Evolutionary conservation across 2,329 filamentous ascomycete species (phyloP).

Genomic region (Xylariaceae sp.): DNA sequence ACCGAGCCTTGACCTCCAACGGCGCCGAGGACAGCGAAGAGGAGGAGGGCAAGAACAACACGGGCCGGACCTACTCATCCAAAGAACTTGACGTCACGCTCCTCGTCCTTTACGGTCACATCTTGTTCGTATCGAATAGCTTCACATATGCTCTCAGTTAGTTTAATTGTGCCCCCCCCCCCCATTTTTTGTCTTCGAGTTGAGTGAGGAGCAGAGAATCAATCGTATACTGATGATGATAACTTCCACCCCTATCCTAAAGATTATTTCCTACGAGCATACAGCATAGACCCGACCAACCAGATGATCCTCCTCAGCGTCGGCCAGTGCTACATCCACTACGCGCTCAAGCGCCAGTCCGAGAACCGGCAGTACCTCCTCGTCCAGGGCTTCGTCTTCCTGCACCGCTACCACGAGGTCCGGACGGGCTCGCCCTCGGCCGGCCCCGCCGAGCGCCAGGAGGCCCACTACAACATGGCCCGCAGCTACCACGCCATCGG

Average conservation of each 20-base stretch:
- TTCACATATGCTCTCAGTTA: conserved; percentile 78
- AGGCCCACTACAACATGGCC: conserved; percentile 77
- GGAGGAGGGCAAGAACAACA: conserved; percentile 25
- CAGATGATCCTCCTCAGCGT: conserved; percentile 75
- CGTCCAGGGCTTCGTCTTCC: conserved; percentile 75
- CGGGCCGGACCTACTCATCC: conserved; percentile 33
- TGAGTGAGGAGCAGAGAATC: too few relatives aligned
- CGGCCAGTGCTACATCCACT: conserved; percentile 79
- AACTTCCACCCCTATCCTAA: not conserved
- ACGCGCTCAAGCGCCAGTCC: conserved; percentile 80
- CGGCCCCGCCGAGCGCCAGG: conserved; percentile 49
- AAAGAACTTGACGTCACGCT: conserved; percentile 69
- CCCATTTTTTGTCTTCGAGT: not conserved
- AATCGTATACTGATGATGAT: not conserved
- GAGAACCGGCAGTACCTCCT: conserved; percentile 87
- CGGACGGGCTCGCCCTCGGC: conserved; percentile 40
- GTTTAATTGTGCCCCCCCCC: conserved; percentile 21
- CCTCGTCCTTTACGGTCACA: conserved; percentile 84
- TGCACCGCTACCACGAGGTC: conserved; percentile 66
- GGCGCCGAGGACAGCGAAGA: conserved; percentile 39
- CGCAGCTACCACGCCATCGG: conserved; percentile 72
- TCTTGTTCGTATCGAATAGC: conserved; percentile 76
- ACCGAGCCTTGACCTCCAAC: conserved; percentile 52
- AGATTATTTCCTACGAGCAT: conserved; percentile 79
- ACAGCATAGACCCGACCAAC: conserved; percentile 69